Evolutionary conservation across 1,284 basidiomycete genomes (phyloP).

Genomic region (Prillingera fragicola): DNA sequence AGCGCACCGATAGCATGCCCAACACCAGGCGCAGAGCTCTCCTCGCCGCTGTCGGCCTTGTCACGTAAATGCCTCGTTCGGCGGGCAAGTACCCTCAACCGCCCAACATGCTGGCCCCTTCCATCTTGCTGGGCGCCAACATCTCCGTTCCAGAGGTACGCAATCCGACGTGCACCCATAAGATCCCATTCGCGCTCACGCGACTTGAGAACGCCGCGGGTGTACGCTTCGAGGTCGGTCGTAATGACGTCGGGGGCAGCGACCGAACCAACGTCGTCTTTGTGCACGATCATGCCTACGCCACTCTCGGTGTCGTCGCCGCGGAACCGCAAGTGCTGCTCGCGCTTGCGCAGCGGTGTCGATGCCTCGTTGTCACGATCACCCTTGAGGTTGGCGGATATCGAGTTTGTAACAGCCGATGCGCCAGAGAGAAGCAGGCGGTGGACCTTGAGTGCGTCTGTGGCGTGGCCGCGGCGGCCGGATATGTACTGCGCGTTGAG

Average conservation of each 20-base stretch:
- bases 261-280: slow-evolving; percentile 24
- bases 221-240: slow-evolving; percentile 38
- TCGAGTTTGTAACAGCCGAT: slow-evolving; percentile 30
- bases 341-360: slow-evolving; percentile 33
- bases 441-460: slow-evolving; percentile 38
- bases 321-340: slow-evolving; percentile 33
- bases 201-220: slow-evolving; percentile 34
- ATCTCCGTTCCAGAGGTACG: slow-evolving; percentile 37
- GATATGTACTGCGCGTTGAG: slow-evolving; percentile 29
- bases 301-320: slow-evolving; percentile 22
- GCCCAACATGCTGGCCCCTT: neutral
- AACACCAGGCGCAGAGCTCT: too few species aligned
- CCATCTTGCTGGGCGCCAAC: slow-evolving; percentile 6
- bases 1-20: slow-evolving; percentile 23
- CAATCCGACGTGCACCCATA: slow-evolving; percentile 39
- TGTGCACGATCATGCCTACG: slow-evolving; percentile 32
- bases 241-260: slow-evolving; percentile 40
- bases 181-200: slow-evolving; percentile 41
- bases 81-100: slow-evolving; percentile 6
- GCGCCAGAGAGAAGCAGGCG: slow-evolving; percentile 36
- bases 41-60: slow-evolving; percentile 5
- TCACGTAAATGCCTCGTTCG: neutral
- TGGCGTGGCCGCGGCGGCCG: slow-evolving; percentile 26
- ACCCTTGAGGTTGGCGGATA: slow-evolving; percentile 39
- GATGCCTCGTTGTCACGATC: slow-evolving; percentile 24